Base-by-base conservation (phyloP, 306 rosid genomes). In the Prunus fruticosa region DNA sequence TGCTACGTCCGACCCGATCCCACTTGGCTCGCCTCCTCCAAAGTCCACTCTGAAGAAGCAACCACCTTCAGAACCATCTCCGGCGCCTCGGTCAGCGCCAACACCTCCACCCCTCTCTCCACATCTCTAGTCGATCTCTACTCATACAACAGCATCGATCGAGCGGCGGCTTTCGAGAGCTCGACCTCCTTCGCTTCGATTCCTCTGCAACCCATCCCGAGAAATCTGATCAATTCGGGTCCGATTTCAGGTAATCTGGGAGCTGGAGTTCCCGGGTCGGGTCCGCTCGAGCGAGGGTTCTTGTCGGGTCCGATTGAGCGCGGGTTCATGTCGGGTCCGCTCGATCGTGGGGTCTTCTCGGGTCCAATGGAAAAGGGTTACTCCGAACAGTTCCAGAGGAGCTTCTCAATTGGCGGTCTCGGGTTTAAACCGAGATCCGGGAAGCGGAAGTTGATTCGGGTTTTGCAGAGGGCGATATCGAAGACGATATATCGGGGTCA, bases 1-100 rank as follows among this genome's bases (percentile, higher is more conserved):
- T 91, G 96, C 86, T 96, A 96, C n/a, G 99, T 96, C 3, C 77
- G 99, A 28, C 99, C 99, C 27, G 99, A 95, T 81, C 93, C 93
- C 57, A 72, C 81, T 34, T 87, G 92, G 11, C 43, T 91, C 0
- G 93, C 97, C 0, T 89, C 88, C 0, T 96, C 99, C 0, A 92
- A 96, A 62, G 99, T 96, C 22, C 93, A 91, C 84, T 96, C 98
- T 0, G 99, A 96, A 41, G 97, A 96, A 78, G 88, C 99, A 66
- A 96, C 97, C 49, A 92, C 99, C 47, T 96, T 96, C 81, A 76
- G 93, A 77, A 83, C 99, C 23, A 96, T 96, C 62, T 96, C 99
- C 9, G 99, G 99, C 3, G 99, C 99, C 3, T 92, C 99, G 1
- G 97, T 96, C 38, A 96, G 99, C 78, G 99, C 99, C 22, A 96